Evolutionary conservation across 148 eudicot species (phyloP).

Genomic region (Rhododendron williamsianum): DNA sequence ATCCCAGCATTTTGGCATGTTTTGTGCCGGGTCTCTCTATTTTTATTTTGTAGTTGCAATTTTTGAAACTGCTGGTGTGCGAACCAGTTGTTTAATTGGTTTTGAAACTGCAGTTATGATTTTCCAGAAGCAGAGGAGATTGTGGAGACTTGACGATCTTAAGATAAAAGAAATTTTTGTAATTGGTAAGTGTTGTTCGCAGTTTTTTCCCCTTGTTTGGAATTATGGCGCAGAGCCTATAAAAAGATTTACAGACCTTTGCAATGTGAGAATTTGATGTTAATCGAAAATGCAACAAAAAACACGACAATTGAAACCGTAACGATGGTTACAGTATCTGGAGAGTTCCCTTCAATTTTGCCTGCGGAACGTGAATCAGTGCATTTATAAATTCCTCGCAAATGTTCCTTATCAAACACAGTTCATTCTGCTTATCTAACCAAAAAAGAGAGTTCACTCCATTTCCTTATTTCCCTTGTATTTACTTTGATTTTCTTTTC

Average conservation of each 20-base stretch:
- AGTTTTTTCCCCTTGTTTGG: neutral
- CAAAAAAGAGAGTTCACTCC: neutral
- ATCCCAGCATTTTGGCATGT: neutral
- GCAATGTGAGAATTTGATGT: neutral
- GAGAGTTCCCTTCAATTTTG: neutral
- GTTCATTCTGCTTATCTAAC: neutral
- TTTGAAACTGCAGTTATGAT: neutral
- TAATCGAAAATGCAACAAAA: neutral
- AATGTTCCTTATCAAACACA: neutral
- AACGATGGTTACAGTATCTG: neutral
- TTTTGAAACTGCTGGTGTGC: neutral
- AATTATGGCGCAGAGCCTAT: neutral
- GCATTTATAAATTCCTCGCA: neutral
- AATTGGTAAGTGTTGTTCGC: neutral
- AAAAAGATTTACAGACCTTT: neutral
- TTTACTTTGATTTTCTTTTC: neutral
- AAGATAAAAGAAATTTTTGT: neutral
- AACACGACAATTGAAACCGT: neutral
- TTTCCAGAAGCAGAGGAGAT: neutral
- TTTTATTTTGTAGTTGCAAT: neutral
- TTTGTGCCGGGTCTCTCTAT: neutral
- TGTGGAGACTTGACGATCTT: neutral
- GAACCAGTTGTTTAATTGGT: neutral
- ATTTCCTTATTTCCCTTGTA: neutral
- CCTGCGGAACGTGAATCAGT: neutral